Base-by-base conservation (phyloP, 1,139 yeast species). In the Taphrina betulina region DNA sequence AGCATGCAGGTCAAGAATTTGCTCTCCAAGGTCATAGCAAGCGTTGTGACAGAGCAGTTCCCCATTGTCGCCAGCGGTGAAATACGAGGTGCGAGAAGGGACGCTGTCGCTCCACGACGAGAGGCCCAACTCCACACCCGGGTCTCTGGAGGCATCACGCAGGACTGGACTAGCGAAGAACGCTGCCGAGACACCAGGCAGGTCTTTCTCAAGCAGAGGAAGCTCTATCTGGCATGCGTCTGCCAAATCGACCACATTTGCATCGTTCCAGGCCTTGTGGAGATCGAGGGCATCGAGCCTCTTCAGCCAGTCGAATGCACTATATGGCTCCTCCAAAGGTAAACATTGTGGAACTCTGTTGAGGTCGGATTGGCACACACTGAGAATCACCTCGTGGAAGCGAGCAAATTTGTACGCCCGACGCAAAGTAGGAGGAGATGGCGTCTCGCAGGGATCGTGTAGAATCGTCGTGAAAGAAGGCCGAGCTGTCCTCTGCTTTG, bases 261-360 rank as follows among this genome's bases (percentile, higher is more conserved):
- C 48, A 1, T 43, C 38, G 28, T 43, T 43, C 48, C 48, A 43
- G 3, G 29, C 20, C 5, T 37, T 24, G 19, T 43, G 48, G 12
- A 43, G 17, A 17, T 43, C 48, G 19, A 43, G 48, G 10, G 31
- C 48, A n/a, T 43, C 48, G 5, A 20, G 48, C 12, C 48, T 16
- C 19, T 43, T 43, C 35, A 43, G 38, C 48, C 48, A 43, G 19
- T 43, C 48, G 19, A 43, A 43, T 16, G 48, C 48, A 43, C 48
- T 43, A 2, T 24, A 33, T 12, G 48, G 48, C 17, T 43, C 48
- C 2, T 19, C 17, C 28, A 23, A 19, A 3, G 48, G 48, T 2
- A 12, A 31, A 5, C 24, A 19, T 12, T 7, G 14, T 8, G 10
- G 24, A 22, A 8, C 5, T 8, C 17, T 14, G 5, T 4, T 17